These are phyloP conservation scores for Verticillium tricorpus DNA, from an alignment of 2,329 filamentous ascomycete genomes.

Conservation along the genomic window DNA sequence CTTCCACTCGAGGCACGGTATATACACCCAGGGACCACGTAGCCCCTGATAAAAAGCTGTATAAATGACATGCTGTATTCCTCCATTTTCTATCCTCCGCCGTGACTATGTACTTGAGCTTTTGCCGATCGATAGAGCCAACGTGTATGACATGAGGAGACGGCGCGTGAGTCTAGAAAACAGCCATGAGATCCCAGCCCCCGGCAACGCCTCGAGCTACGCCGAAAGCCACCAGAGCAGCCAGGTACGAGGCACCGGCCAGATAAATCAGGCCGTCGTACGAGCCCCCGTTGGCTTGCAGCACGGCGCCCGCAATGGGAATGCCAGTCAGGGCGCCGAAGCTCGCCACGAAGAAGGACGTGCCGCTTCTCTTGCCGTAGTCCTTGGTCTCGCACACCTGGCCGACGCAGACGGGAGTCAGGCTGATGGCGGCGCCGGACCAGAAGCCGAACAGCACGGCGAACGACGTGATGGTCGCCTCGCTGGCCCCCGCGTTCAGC, in stretches of 20 bases:
- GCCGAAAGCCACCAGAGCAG: conserved; percentile 27
- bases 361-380: conserved; percentile 67
- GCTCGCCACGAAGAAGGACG: conserved; percentile 63
- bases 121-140: no score
- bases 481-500: conserved; percentile 45
- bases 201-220: conserved; percentile 16
- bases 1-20: not conserved
- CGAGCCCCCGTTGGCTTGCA: conserved; percentile 37
- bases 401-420: conserved; percentile 69
- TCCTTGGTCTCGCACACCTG: conserved; percentile 65
- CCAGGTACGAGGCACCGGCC: conserved; percentile 42
- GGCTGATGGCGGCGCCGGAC: conserved; percentile 62
- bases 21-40: not conserved
- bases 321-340: conserved; percentile 54
- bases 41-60: not conserved
- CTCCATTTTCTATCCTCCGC: not conserved
- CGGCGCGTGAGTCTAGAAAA: not conserved
- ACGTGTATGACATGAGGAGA: no score
- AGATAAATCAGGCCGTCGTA: conserved; percentile 53
- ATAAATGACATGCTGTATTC: not conserved
- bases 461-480: conserved; percentile 54
- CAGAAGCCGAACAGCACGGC: conserved; percentile 65
- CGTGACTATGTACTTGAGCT: not conserved
- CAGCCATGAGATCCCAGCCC: conserved; percentile 10
- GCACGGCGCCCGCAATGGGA: conserved; percentile 52